A percentile compares a stretch with the other conserved stretches of the same genome.
Evolutionary conservation across 129 eudicot species (phyloP).

Genomic region (Artemisia tridentata): DNA sequence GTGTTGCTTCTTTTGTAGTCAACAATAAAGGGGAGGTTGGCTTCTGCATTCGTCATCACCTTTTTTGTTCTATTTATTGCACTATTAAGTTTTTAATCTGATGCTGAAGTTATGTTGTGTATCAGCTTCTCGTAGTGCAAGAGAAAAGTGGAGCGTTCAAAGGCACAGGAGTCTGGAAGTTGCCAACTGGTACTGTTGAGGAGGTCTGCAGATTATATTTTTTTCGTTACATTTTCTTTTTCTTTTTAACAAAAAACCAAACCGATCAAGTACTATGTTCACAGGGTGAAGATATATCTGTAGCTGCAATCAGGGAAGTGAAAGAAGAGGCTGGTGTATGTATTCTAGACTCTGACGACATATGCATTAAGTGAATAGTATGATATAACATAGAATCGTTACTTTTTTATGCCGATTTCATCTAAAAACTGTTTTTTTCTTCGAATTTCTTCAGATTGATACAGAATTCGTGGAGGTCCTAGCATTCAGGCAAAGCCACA

Average conservation of each 20-base stretch:
- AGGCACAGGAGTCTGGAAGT: constrained; percentile 53
- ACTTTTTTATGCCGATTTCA: background rate
- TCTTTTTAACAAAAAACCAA: background rate
- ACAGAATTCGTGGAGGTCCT: constrained; percentile 52
- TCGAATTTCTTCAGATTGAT: constrained; percentile 35
- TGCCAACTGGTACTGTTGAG: constrained; percentile 60
- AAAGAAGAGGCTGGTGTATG: constrained; percentile 75
- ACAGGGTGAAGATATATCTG: constrained; percentile 56
- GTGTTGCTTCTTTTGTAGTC: constrained; percentile 49
- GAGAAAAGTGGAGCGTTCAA: constrained; percentile 47
- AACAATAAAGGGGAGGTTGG: constrained; percentile 44
- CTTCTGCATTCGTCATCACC: background rate
- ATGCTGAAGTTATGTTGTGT: constrained; percentile 5
- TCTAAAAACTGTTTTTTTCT: background rate
- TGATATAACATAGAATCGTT: background rate
- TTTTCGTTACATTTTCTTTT: background rate
- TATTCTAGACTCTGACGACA: background rate
- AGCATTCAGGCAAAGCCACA: constrained; percentile 63
- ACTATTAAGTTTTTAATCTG: constrained; percentile 2
- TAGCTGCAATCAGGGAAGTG: constrained; percentile 63
- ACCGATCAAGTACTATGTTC: constrained; percentile 10
- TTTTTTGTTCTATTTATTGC: background rate
- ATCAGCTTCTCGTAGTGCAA: constrained; percentile 60
- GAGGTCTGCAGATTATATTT: constrained; percentile 29
- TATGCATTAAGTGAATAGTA: background rate